These are phyloP conservation scores for Fusarium napiforme DNA, from an alignment of 2,329 filamentous ascomycete genomes.

Conservation along the genomic window DNA sequence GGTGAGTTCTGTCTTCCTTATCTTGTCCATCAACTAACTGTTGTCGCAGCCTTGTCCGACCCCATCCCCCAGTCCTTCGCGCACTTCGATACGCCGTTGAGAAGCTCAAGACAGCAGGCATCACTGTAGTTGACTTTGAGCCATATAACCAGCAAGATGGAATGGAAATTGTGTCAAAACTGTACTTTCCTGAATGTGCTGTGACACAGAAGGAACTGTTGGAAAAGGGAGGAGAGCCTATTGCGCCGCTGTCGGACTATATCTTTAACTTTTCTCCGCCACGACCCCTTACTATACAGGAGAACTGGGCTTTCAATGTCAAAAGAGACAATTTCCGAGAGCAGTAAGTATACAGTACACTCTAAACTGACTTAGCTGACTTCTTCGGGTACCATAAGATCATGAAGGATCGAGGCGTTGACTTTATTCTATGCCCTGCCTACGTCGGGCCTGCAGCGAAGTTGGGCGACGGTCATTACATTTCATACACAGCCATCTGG, in stretches of 20 bases:
- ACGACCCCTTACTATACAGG: neutral
- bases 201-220: neutral
- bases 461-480: neutral
- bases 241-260: neutral
- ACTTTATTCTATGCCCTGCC: neutral
- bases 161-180: neutral
- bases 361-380: neutral
- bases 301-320: neutral
- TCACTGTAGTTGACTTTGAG: neutral
- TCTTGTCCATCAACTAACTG: rapidly evolving
- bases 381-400: neutral
- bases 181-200: neutral
- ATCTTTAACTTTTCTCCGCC: neutral
- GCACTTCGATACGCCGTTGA: neutral
- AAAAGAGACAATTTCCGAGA: rapidly evolving
- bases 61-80: neutral
- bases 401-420: neutral
- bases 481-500: neutral
- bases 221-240: neutral
- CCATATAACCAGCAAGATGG: neutral
- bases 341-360: rapidly evolving
- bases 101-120: neutral
- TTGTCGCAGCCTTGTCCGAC: neutral
- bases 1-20: rapidly evolving
- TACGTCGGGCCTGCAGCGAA: neutral